These are phyloP conservation scores for Ceratocystis papillata DNA, from an alignment of 2,329 filamentous ascomycete species.

Conservation along the genomic window DNA sequence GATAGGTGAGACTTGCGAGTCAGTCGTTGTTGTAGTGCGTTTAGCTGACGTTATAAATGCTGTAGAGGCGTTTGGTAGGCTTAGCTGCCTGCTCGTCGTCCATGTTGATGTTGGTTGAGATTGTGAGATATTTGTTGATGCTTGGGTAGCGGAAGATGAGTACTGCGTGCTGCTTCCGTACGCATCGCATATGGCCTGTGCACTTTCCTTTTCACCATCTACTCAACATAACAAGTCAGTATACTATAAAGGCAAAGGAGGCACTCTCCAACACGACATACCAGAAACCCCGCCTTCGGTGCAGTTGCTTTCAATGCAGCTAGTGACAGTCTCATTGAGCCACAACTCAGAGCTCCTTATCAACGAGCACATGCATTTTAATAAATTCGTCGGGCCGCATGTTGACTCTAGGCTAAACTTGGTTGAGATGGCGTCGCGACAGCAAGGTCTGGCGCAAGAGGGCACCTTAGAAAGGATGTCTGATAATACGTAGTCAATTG, in stretches of 20 bases:
- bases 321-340: slow-evolving; percentile 12
- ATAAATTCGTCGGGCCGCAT: slow-evolving; percentile 14
- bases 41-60: slow-evolving; percentile 17
- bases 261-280: slow-evolving; percentile 3
- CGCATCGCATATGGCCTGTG: slow-evolving; percentile 9
- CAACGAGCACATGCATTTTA: slow-evolving; percentile 19
- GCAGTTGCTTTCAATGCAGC: slow-evolving; percentile 19
- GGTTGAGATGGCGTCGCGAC: slow-evolving; percentile 10
- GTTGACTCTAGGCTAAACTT: slow-evolving; percentile 12
- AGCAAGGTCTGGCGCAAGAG: slow-evolving; percentile 15
- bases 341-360: slow-evolving; percentile 13
- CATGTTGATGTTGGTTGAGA: background rate
- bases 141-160: slow-evolving; percentile 4
- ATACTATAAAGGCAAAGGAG: background rate
- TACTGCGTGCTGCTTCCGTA: background rate
- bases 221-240: background rate
- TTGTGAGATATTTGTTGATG: background rate
- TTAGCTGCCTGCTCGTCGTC: background rate
- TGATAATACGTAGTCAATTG: slow-evolving; percentile 4
- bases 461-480: slow-evolving; percentile 18
- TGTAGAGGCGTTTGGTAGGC: slow-evolving; percentile 16
- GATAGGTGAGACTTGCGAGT: slow-evolving; percentile 8
- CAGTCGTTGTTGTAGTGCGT: slow-evolving; percentile 15
- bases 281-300: slow-evolving; percentile 10
- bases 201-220: slow-evolving; percentile 13